A percentile compares a stretch with the other conserved stretches of the same genome.
phyloP scores from a whole-genome alignment of 441 rosid genomes.

The Jatropha multifida region DNA sequence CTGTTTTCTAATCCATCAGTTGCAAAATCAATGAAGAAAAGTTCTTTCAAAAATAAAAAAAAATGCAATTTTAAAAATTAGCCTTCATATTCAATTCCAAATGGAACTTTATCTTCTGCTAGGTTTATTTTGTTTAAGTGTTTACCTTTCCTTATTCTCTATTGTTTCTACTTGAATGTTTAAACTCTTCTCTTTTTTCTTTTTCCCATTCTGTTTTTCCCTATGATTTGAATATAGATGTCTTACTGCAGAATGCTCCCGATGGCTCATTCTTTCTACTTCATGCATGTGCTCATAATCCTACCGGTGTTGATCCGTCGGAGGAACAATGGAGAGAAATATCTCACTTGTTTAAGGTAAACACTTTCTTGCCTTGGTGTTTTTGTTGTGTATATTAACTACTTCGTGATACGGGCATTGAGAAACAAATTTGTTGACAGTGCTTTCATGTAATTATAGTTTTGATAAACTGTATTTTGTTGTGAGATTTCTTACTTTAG shows the following conservation, averaged over 20 bases:
- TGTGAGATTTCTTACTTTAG: neutral
- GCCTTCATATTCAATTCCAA: too few relatives aligned
- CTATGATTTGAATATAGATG: neutral
- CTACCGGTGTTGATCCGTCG: conserved; percentile 95
- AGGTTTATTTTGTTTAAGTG: neutral
- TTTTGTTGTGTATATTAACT: neutral
- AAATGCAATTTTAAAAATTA: too few relatives aligned
- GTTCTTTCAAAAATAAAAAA: too few relatives aligned
- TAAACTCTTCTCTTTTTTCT: neutral
- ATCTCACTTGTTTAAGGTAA: conserved; percentile 80
- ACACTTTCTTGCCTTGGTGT: neutral
- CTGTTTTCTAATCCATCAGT: too few relatives aligned
- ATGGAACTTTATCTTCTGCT: neutral
- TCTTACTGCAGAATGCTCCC: conserved; percentile 69
- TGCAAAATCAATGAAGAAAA: too few relatives aligned
- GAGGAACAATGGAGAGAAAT: conserved; percentile 97
- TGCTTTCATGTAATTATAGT: neutral
- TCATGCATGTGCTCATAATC: conserved; percentile 99
- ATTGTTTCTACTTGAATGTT: neutral
- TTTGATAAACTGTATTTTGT: neutral
- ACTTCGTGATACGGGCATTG: neutral
- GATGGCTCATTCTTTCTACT: conserved; percentile 91
- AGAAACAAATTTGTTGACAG: neutral
- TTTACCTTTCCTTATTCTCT: conserved; percentile 4
- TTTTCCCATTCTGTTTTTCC: neutral